Conservation (phyloP, 2,329 filamentous ascomycete species). For the Aureobasidium leucospermi region DNA sequence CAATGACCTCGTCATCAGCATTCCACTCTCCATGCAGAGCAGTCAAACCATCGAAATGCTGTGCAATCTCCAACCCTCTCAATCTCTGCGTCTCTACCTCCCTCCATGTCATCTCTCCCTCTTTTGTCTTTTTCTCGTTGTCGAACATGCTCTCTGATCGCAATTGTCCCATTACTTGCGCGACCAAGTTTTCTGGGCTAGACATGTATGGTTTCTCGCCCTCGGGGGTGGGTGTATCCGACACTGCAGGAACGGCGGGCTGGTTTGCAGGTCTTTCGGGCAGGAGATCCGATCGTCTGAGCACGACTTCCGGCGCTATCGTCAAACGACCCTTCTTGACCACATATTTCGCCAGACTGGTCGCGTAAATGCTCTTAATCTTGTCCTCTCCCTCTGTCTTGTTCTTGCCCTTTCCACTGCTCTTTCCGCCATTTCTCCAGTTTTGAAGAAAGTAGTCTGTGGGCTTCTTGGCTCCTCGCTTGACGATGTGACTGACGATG, state of each 20-base stretch:
- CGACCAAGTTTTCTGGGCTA: slow-evolving; percentile 21
- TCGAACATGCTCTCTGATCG: slow-evolving; percentile 3
- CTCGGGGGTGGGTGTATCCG: slow-evolving; percentile 21
- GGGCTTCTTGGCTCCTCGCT: slow-evolving; percentile 36
- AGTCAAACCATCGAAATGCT: slow-evolving; percentile 49
- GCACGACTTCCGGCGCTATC: slow-evolving; percentile 69
- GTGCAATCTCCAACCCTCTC: slow-evolving; percentile 48
- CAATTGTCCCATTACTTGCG: slow-evolving; percentile 19
- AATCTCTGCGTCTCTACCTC: slow-evolving; percentile 51
- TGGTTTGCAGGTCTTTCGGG: slow-evolving; percentile 61
- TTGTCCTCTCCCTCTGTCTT: slow-evolving; percentile 23
- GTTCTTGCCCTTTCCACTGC: not conserved
- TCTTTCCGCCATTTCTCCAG: slow-evolving; percentile 29
- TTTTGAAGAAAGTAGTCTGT: slow-evolving; percentile 38
- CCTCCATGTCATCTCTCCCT: slow-evolving; percentile 49
- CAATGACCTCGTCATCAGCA: slow-evolving; percentile 35
- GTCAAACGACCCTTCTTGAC: slow-evolving; percentile 60
- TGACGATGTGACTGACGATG: slow-evolving; percentile 40
- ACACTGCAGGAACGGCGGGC: slow-evolving; percentile 6
- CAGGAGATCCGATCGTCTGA: slow-evolving; percentile 65
- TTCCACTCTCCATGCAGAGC: slow-evolving; percentile 46
- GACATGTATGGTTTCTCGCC: slow-evolving; percentile 21
- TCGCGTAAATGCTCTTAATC: slow-evolving; percentile 40
- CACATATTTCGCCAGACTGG: slow-evolving; percentile 44
- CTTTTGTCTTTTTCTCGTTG: slow-evolving; percentile 19